Evolutionary conservation across 2,329 filamentous ascomycete genomes (phyloP).

Genomic region (Colletotrichum gigasporum): DNA sequence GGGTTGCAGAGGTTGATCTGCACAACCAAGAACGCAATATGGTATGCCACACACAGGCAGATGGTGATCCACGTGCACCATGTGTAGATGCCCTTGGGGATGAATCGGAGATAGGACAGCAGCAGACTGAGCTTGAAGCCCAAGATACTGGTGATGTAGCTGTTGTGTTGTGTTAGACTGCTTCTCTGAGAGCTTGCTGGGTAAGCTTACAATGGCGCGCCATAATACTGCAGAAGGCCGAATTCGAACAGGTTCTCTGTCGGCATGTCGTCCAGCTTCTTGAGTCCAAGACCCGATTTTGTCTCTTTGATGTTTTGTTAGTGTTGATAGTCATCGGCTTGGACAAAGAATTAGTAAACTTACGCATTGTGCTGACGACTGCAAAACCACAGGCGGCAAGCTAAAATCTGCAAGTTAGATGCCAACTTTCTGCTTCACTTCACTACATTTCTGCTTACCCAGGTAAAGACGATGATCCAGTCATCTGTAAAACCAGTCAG

Average conservation of each 20-base stretch:
- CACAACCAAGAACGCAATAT: conserved; percentile 48
- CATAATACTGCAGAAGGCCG: conserved; percentile 51
- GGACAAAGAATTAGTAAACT: conserved; percentile 21
- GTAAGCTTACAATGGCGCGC: conserved; percentile 49
- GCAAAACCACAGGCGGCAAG: conserved; percentile 46
- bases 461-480: conserved; percentile 34
- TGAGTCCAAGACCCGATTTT: conserved; percentile 53
- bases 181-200: fast-evolving
- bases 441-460: conserved; percentile 35
- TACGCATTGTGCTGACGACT: conserved; percentile 46
- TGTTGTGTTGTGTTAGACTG: conserved; percentile 27
- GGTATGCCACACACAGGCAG: conserved; percentile 46
- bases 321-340: not conserved
- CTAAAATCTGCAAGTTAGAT: conserved; percentile 26
- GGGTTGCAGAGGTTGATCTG: conserved; percentile 49
- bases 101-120: conserved; percentile 55
- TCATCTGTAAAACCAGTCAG: conserved; percentile 26
- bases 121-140: conserved; percentile 58
- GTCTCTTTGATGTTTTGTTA: conserved; percentile 44
- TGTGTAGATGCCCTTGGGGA: conserved; percentile 47
- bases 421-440: not conserved
- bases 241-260: conserved; percentile 48
- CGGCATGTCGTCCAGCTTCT: conserved; percentile 46
- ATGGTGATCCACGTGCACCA: conserved; percentile 45
- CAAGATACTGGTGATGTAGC: conserved; percentile 52